A percentile compares a stretch with the other conserved stretches of the same genome.
Conservation (phyloP, 1,139 yeast species). For the Magnusiomyces paraingens region DNA sequence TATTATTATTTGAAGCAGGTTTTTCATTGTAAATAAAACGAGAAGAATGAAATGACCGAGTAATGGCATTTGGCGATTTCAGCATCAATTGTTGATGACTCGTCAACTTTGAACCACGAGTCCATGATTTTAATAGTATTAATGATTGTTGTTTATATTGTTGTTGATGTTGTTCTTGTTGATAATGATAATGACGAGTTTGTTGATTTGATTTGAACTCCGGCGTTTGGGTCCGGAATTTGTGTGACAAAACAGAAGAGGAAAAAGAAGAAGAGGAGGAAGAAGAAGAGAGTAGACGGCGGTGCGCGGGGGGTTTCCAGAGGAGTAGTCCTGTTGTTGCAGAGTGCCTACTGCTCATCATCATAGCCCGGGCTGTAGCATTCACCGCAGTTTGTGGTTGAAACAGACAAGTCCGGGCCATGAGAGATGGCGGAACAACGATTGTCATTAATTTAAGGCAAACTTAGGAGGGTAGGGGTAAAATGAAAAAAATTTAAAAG, state of each 20-base stretch:
- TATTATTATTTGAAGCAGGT: background rate
- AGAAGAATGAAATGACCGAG: slow-evolving; percentile 3
- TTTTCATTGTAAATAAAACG: background rate
- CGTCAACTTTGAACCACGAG: background rate
- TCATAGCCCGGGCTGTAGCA: too few relatives aligned
- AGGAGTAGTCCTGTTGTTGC: too few relatives aligned
- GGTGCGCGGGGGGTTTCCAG: too few relatives aligned
- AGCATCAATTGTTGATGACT: background rate
- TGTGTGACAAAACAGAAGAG: background rate
- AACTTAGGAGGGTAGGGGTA: too few relatives aligned
- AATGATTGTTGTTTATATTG: too few relatives aligned
- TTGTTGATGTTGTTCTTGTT: too few relatives aligned
- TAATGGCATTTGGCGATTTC: background rate
- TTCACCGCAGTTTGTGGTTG: too few relatives aligned
- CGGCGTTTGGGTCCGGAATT: background rate
- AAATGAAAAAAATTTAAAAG: too few relatives aligned
- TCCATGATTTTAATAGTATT: too few relatives aligned
- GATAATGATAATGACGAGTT: background rate
- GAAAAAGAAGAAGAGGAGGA: background rate
- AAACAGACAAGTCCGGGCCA: background rate
- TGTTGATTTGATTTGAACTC: background rate
- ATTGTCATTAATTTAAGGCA: background rate
- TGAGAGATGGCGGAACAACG: background rate
- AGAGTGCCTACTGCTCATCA: too few relatives aligned
- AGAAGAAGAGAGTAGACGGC: background rate